Conservation (phyloP, 148 eudicot genomes). For the Suaeda aralocaspica region DNA sequence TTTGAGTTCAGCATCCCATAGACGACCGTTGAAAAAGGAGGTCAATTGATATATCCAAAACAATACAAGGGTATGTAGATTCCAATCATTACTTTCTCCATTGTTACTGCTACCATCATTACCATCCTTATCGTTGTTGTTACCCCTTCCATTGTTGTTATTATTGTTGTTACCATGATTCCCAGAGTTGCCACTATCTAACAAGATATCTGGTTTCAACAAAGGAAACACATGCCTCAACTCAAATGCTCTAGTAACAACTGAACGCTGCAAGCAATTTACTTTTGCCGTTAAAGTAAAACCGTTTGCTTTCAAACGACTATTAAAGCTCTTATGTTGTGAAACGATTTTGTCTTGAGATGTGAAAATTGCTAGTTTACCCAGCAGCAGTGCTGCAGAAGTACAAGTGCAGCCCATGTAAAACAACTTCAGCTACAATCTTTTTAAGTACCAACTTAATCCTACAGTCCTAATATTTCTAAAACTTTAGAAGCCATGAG, state of each 20-base stretch:
- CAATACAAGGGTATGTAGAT: conserved; percentile 22
- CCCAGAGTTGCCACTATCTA: conserved; percentile 25
- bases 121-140: conserved; percentile 17
- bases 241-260: conserved; percentile 21
- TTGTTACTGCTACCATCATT: conserved; percentile 21
- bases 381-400: conserved; percentile 25
- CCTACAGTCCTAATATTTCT: too few species aligned
- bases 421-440: conserved; percentile 15
- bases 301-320: neutral
- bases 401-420: conserved; percentile 35
- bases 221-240: conserved; percentile 18
- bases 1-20: conserved; percentile 21
- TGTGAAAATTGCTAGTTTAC: conserved; percentile 16
- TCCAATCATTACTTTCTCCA: conserved; percentile 31
- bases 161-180: conserved; percentile 22
- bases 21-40: conserved; percentile 16
- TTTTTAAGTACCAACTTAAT: neutral
- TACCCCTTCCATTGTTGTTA: conserved; percentile 17
- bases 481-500: too few species aligned
- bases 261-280: conserved; percentile 8
- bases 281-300: conserved; percentile 14
- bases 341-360: conserved; percentile 12
- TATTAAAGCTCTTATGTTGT: conserved; percentile 14
- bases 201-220: conserved; percentile 9
- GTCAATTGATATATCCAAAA: conserved; percentile 30